Evolutionary conservation across 495 filamentous ascomycete species (phyloP).

Genomic region (Stereocaulon alpinum): DNA sequence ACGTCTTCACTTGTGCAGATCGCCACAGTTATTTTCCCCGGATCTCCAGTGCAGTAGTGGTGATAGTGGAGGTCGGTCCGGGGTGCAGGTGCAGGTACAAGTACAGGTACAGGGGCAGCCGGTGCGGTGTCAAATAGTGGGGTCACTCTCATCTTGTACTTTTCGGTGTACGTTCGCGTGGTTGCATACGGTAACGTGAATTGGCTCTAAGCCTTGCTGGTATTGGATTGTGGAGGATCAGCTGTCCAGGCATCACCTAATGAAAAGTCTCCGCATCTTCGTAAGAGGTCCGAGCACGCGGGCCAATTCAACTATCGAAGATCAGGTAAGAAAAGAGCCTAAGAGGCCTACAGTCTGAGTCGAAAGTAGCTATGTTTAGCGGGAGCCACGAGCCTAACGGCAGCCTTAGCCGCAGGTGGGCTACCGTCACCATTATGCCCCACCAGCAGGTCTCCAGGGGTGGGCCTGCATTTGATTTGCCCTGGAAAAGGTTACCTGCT

Average conservation of each 20-base stretch:
- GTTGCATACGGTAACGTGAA: neutral
- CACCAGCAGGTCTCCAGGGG: neutral
- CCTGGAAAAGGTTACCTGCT: too few relatives aligned
- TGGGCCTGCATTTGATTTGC: too few relatives aligned
- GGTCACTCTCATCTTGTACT: slow-evolving; percentile 6
- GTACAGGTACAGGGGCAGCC: neutral
- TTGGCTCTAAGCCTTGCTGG: neutral
- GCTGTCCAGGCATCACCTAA: neutral
- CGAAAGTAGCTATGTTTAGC: slow-evolving; percentile 7
- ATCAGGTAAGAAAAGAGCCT: neutral
- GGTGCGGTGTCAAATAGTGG: slow-evolving; percentile 5
- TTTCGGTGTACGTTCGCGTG: neutral
- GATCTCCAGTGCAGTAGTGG: slow-evolving; percentile 2
- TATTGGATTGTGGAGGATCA: neutral
- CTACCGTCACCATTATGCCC: neutral
- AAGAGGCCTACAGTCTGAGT: neutral
- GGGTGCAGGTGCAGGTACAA: neutral
- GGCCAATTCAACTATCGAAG: slow-evolving; percentile 6
- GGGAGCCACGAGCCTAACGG: neutral
- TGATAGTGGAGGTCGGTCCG: neutral
- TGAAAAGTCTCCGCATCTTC: slow-evolving; percentile 13
- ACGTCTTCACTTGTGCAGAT: slow-evolving; percentile 3
- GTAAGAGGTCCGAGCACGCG: slow-evolving; percentile 6
- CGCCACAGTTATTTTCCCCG: slow-evolving; percentile 2
- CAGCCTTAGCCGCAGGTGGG: neutral